A percentile compares a stretch with the other conserved stretches of the same genome.
phyloP scores from a whole-genome alignment of 495 filamentous ascomycete genomes.

The Parathielavia appendiculata region DNA sequence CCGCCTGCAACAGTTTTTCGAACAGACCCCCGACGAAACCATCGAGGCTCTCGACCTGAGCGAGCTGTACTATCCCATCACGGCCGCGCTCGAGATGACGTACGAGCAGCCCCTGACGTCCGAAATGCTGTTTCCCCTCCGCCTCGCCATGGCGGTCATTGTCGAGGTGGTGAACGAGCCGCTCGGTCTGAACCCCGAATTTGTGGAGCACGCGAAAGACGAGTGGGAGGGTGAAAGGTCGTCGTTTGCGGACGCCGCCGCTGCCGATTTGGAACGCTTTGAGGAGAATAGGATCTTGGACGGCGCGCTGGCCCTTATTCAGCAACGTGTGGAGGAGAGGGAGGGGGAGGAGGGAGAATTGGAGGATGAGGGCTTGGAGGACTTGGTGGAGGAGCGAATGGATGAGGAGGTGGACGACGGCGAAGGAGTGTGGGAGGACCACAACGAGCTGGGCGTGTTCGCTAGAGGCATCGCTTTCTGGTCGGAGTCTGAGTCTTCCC shows the following conservation, averaged over 20 bases:
- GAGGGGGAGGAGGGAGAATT: not conserved
- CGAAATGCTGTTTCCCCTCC: not conserved
- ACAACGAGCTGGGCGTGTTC: too few relatives aligned
- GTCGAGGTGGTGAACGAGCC: constrained; percentile 17
- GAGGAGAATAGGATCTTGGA: not conserved
- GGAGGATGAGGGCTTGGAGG: not conserved
- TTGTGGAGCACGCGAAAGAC: constrained; percentile 3
- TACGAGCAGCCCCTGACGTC: constrained; percentile 12
- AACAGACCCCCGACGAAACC: not conserved
- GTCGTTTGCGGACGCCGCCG: constrained; percentile 9
- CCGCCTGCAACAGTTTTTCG: not conserved
- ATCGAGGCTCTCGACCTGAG: constrained; percentile 10
- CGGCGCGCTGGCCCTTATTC: not conserved
- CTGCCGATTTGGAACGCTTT: constrained; percentile 7
- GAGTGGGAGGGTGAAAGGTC: not conserved
- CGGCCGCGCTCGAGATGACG: constrained; percentile 11
- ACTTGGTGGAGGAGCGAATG: not conserved
- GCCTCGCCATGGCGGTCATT: constrained; percentile 20
- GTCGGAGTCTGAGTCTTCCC: too few relatives aligned
- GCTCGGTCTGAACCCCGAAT: constrained; percentile 17
- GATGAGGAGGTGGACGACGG: not conserved
- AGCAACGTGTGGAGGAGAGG: not conserved
- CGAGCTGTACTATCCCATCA: constrained; percentile 15
- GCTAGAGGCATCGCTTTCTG: too few relatives aligned
- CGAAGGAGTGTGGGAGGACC: not conserved